Conservation (phyloP, 169 alveolate species). For the Cryptosporidium meleagridis region DNA sequence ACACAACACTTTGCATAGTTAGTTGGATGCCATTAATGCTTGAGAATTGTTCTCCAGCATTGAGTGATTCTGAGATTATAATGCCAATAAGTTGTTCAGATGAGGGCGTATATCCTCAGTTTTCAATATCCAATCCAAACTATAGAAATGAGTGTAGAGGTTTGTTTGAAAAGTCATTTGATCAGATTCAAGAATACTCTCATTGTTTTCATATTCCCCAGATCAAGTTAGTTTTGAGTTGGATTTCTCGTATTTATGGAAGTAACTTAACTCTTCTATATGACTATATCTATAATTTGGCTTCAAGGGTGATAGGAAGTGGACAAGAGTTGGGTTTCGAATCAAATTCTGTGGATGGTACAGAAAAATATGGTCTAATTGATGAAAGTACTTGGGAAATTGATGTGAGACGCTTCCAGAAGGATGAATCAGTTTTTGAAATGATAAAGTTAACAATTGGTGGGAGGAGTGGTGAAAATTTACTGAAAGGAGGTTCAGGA, state of each 20-base stretch:
- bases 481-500: neutral
- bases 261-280: constrained; percentile 44
- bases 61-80: constrained; percentile 16
- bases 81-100: constrained; percentile 72
- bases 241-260: constrained; percentile 67
- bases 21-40: constrained; percentile 68
- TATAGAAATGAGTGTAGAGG: constrained; percentile 40
- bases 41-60: constrained; percentile 27
- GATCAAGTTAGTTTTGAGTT: constrained; percentile 30
- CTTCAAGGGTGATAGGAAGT: constrained; percentile 53
- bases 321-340: constrained; percentile 17
- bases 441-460: constrained; percentile 48
- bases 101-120: constrained; percentile 64
- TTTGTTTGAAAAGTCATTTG: constrained; percentile 1
- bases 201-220: constrained; percentile 35
- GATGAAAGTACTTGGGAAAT: constrained; percentile 57
- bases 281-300: constrained; percentile 49
- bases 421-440: constrained; percentile 63
- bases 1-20: constrained; percentile 64
- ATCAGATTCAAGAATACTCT: neutral
- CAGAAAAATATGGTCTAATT: neutral
- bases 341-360: neutral
- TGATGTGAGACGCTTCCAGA: constrained; percentile 23
- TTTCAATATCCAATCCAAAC: constrained; percentile 47
- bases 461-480: constrained; percentile 1